phyloP scores from a whole-genome alignment of 75 land plant species.

The Picea sitchensis region DNA sequence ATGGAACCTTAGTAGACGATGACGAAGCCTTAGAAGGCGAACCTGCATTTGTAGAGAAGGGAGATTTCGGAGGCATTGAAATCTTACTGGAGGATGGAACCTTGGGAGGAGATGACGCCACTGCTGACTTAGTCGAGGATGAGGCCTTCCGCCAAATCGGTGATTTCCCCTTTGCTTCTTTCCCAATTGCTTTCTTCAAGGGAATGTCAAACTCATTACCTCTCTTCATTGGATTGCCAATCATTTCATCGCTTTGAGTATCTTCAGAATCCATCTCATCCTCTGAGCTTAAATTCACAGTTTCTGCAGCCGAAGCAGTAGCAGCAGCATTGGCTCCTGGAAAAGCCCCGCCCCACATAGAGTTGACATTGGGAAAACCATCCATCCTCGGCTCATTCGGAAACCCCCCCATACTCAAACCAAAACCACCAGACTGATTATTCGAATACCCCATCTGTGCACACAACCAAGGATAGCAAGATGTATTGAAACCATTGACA shows the following conservation, averaged over 20 bases:
- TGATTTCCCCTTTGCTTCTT: too few species aligned
- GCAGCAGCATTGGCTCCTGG: not conserved
- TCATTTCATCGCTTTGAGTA: not conserved
- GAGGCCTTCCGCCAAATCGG: not conserved
- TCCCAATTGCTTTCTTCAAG: not conserved
- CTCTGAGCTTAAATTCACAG: not conserved
- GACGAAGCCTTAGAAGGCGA: not conserved
- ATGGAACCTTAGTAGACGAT: not conserved
- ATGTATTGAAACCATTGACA: not conserved
- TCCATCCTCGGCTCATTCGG: not conserved
- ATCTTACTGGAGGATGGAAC: not conserved
- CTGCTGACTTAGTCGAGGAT: not conserved
- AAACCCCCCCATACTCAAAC: not conserved
- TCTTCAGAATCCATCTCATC: not conserved
- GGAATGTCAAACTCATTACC: not conserved
- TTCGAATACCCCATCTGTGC: not conserved
- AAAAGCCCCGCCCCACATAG: not conserved
- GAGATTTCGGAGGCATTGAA: not conserved
- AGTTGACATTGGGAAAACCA: not conserved
- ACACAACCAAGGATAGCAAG: constrained; percentile 1
- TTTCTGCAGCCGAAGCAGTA: not conserved
- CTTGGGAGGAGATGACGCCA: not conserved
- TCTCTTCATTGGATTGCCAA: not conserved
- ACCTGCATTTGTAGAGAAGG: not conserved
- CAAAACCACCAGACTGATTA: not conserved